Evolutionary conservation across 805 yeast species (phyloP), one percentile per base, ranked within the genome.

Genomic region (Candida koratica): DNA sequence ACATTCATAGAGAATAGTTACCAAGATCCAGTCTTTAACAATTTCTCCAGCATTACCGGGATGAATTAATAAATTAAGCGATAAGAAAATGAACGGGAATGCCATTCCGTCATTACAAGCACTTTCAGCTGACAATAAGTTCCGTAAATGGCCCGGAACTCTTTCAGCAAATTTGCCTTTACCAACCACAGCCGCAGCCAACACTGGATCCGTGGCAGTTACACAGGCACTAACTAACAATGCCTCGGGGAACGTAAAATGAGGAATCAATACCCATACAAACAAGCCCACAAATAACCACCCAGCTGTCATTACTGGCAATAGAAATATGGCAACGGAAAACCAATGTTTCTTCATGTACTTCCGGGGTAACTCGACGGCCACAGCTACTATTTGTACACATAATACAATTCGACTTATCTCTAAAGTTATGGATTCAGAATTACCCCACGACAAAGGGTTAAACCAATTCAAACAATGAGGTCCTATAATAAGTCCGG

Each of bases 101-200:
- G 96, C 96, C 93, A 88, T 82, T 28, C 97, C 97, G 53, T 88
- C 97, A 58, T 88, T 88, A 55, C 95, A 84, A 3, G 89, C 94
- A 0, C 90, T 81, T 49, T 86, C 95, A 0, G 95, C 95, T 19
- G 89, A 76, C 17, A 89, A 64, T 31, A 88, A 60, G 52, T 87
- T 84, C 48, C 95, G 71, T 61, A 88, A 69, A 60, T 88, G 96
- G n/a, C 94, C 95, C 1, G 96, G 95, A 12, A 88, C 95, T 37
- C 95, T 74, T 51, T 76, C 77, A 10, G 96, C 95, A 56, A 88
- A 88, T 54, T 85, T 84, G 46, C 95, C 95, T 50, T 84, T 88
- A 57, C 96, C 95, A 8, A 88, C 96, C 25, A 88, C 95, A 2
- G 96, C 95, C 12, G 95, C 93, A 2, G 96, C 96, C 52, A 88